Conservation (phyloP, 78 protist species). For the Anaeramoeba flamelloides region DNA sequence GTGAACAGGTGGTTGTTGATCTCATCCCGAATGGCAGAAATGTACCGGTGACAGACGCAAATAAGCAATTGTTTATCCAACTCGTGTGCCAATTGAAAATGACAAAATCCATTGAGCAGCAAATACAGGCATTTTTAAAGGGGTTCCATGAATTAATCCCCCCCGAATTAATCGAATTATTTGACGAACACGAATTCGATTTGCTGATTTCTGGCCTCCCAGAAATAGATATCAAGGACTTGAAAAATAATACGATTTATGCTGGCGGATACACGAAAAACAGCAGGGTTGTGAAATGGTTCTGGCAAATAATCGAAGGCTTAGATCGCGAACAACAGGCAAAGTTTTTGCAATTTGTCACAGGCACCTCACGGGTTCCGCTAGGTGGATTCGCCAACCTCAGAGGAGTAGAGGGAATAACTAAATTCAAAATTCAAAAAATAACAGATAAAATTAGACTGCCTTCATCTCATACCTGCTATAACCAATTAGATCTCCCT, state of each 20-base stretch:
- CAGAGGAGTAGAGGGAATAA: background rate
- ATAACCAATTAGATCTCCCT: slow-evolving; percentile 13
- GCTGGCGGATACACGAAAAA: background rate
- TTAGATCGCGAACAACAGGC: slow-evolving; percentile 6
- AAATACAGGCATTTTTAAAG: background rate
- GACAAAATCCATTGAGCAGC: background rate
- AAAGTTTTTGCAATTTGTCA: slow-evolving; percentile 10
- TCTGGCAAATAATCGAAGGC: slow-evolving; percentile 10
- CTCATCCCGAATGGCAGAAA: background rate
- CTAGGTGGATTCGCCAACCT: slow-evolving; percentile 13
- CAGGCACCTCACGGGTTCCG: slow-evolving; percentile 11
- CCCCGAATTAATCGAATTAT: background rate
- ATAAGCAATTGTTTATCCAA: slow-evolving; percentile 1
- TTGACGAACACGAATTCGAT: background rate
- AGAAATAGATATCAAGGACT: slow-evolving; percentile 11
- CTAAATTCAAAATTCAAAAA: too few relatives aligned
- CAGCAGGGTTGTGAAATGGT: slow-evolving; percentile 3
- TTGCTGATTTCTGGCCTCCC: slow-evolving; percentile 5
- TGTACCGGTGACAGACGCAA: slow-evolving; percentile 9
- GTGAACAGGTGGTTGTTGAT: background rate
- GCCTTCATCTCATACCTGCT: slow-evolving; percentile 12
- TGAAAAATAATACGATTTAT: slow-evolving; percentile 8
- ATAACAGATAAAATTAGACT: too few relatives aligned
- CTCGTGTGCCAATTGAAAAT: background rate
- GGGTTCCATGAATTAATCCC: slow-evolving; percentile 20